Conservation (phyloP, 495 filamentous ascomycete species). For the Penicillium verhagenii region DNA sequence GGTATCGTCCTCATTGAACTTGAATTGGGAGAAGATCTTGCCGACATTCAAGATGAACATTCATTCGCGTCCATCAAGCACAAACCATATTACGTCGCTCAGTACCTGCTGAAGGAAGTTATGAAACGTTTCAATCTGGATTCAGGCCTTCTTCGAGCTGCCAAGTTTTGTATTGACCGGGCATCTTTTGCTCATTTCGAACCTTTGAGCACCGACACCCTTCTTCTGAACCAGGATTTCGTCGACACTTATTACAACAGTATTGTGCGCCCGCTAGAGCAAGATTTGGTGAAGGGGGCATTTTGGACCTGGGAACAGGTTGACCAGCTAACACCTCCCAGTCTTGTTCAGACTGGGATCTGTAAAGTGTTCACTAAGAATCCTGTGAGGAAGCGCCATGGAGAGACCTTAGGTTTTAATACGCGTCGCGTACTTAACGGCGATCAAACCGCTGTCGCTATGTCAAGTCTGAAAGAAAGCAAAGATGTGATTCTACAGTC, state of each 20-base stretch:
- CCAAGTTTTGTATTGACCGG: conserved; percentile 3
- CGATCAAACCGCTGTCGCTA: too few relatives aligned
- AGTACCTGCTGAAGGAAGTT: conserved; percentile 8
- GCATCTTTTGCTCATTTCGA: background rate
- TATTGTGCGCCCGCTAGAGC: conserved; percentile 11
- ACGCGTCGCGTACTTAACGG: too few relatives aligned
- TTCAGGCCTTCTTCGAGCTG: conserved; percentile 8
- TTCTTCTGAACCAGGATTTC: conserved; percentile 8
- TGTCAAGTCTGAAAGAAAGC: too few relatives aligned
- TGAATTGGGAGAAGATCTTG: conserved; percentile 13
- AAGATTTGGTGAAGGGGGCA: conserved; percentile 15
- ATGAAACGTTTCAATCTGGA: conserved; percentile 10
- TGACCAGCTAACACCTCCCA: background rate
- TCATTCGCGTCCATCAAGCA: background rate
- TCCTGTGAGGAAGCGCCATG: too few relatives aligned
- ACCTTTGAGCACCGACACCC: background rate
- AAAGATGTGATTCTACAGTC: too few relatives aligned
- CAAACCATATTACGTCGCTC: conserved; percentile 5
- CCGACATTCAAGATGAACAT: conserved; percentile 5
- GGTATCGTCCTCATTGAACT: conserved; percentile 15
- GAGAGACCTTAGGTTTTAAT: too few relatives aligned
- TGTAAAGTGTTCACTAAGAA: background rate
- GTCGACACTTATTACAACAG: conserved; percentile 12
- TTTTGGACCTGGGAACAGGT: conserved; percentile 18
- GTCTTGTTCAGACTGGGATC: background rate